Evolutionary conservation across 2,329 filamentous ascomycete genomes (phyloP), one percentile per base, ranked within the genome.

Genomic region (Epichloe aotearoae): DNA sequence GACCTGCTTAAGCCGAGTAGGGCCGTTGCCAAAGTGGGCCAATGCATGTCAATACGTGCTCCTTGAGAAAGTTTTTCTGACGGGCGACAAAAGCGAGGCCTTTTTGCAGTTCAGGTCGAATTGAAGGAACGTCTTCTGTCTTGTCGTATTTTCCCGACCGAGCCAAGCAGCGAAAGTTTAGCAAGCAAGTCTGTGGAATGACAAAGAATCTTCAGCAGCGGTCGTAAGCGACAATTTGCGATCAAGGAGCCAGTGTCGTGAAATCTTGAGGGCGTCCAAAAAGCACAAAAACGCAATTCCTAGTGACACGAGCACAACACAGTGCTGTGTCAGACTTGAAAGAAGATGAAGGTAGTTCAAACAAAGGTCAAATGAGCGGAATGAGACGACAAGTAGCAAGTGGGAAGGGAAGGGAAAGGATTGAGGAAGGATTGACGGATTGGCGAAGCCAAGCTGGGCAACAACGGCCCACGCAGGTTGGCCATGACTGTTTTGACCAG

Each of bases 11-110:
- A 57, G 57, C 66, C 62, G 53, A 63, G 58, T 12, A 73, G 56
- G 50, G 63, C 64, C 34, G 66, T 59, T 19, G 66, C 53, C 46
- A 65, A 54, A 34, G 55, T 62, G 47, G 65, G 61, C 57, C 64
- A 59, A 53, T 61, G 71, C 73, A 76, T 76, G 6, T 23, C 15
- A 44, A 34, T 17, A 17, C 19, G 44, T 23, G 20, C n/a, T 14
- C n/a, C 23, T 10, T 26, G 19, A 15, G 33, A 5, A 37, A 14
- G 7, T 10, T 45, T 23, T 41, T 33, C 3, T 8, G 8, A 17
- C n/a, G 11, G 17, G 15, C 30, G 36, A 40, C 10, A 33, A 40
- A 38, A 23, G 11, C 15, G 34, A 41, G 8, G 5, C 17, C 5
- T 33, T 30, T 8, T 33, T 40, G 14, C n/a, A 19, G 2, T 7